Conservation (phyloP, 331 rosid genomes). For the Malus hybrid region DNA sequence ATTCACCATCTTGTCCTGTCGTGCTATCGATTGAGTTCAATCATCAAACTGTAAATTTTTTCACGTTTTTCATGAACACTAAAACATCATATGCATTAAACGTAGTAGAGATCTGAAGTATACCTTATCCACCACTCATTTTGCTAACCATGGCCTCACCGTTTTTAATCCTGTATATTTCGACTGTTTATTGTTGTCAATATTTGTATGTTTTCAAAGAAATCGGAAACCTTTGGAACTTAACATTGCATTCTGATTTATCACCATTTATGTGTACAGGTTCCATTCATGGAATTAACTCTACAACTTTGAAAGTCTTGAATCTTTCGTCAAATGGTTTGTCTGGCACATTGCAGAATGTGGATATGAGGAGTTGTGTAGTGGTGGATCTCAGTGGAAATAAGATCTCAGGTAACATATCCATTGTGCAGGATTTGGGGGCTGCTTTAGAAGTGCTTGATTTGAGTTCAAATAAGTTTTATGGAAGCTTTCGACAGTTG, state of each 20-base stretch:
- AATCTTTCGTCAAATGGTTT: slow-evolving; percentile 75
- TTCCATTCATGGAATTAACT: slow-evolving; percentile 55
- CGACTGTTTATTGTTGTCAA: neutral
- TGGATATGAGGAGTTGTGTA: slow-evolving; percentile 30
- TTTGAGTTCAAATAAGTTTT: slow-evolving; percentile 76
- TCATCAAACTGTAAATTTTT: neutral
- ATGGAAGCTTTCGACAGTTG: slow-evolving; percentile 51
- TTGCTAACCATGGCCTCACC: neutral
- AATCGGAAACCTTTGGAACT: neutral
- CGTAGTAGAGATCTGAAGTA: neutral
- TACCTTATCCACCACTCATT: neutral
- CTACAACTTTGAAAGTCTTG: slow-evolving; percentile 57
- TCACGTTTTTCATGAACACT: neutral
- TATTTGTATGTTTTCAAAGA: neutral
- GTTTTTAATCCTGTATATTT: neutral
- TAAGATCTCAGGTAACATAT: slow-evolving; percentile 56
- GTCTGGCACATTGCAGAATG: slow-evolving; percentile 58
- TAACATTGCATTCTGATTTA: neutral
- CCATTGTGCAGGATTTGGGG: slow-evolving; percentile 63
- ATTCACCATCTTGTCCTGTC: neutral
- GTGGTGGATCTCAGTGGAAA: slow-evolving; percentile 64
- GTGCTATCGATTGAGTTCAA: neutral
- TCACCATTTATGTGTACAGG: slow-evolving; percentile 47
- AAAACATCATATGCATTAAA: neutral
- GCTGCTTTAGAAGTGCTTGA: slow-evolving; percentile 59